Base-by-base conservation (phyloP, 345 rosid species). In the Rhodomyrtus tomentosa region DNA sequence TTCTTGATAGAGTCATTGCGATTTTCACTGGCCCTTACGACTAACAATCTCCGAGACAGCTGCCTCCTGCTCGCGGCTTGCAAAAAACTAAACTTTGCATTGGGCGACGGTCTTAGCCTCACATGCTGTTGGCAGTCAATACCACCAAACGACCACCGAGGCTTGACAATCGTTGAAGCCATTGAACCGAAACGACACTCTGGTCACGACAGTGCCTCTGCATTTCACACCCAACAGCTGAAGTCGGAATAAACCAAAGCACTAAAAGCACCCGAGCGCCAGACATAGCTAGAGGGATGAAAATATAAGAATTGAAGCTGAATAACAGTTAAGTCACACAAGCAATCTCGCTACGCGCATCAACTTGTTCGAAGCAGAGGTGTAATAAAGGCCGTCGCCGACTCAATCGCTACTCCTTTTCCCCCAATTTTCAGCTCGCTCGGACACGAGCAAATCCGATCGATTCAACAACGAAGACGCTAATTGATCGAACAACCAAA, bases 11-110 rank as follows among this genome's bases (percentile, higher is more conserved):
- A 87, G 58, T 91, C 93, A 83, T 88, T 86, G 20, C 12, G 87
- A 38, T 84, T 85, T 76, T 92, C 90, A 72, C 92, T 82, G 12
- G 95, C 94, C 81, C 86, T 92, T 40, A 90, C 83, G 20, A 79
- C 53, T 16, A 82, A 40, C 13, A 86, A 40, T 13, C 84, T 58
- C 76, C 84, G 76, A 40, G 82, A 55, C 83, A 55, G 36, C 38
- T 45, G 81, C 42, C 49, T 49, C 55, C 72, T 42, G 29, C 10
- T 40, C 25, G 55, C 55, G 5, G 13, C 1, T 56, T 0, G 36
- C 27, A 42, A 42, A 59, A 27, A 14, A 59, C 1, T 15, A 49
- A 59, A 50, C 29, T 40, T 85, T 45, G 52, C 62, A 1, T 36
- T 48, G 20, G 83, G 20, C 36, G 72, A 56, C 29, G 68, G 84